Percentiles rank a stretch among this genome's conserved stretches.
Evolutionary conservation across 345 rosid species (phyloP).

Genomic region (Lepidium aucheri): DNA sequence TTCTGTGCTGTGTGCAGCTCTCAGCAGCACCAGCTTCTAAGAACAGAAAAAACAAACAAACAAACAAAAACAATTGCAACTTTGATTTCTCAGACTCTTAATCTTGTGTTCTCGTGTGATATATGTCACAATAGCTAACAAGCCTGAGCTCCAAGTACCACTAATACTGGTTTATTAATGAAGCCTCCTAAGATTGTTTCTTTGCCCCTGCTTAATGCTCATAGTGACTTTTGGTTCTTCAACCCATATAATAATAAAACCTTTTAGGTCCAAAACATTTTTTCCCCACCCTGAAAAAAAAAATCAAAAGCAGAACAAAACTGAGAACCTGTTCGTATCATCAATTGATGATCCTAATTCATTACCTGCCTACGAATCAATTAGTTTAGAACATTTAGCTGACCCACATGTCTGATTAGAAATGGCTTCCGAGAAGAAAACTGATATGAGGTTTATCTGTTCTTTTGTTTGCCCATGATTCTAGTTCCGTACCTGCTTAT

Average conservation of each 20-base stretch:
- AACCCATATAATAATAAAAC: neutral
- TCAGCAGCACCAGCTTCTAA: constrained; percentile 15
- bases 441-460: too few relatives aligned
- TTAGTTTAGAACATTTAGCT: too few relatives aligned
- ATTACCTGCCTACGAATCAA: too few relatives aligned
- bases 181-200: neutral
- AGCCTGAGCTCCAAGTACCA: constrained; percentile 10
- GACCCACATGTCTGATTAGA: too few relatives aligned
- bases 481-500: too few relatives aligned
- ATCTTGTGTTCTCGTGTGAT: constrained; percentile 19
- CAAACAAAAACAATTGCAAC: constrained; percentile 13
- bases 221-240: neutral
- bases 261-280: constrained; percentile 1
- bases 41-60: neutral
- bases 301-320: neutral
- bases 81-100: neutral
- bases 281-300: constrained; percentile 9
- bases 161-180: neutral
- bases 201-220: neutral
- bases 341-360: too few relatives aligned
- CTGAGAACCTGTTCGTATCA: neutral
- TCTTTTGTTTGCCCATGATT: too few relatives aligned
- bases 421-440: too few relatives aligned
- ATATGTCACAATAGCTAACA: constrained; percentile 12
- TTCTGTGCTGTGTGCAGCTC: neutral